A percentile compares a stretch with the other conserved stretches of the same genome.
phyloP scores from a whole-genome alignment of 2,329 filamentous ascomycete species.

The Penicillium sp. region DNA sequence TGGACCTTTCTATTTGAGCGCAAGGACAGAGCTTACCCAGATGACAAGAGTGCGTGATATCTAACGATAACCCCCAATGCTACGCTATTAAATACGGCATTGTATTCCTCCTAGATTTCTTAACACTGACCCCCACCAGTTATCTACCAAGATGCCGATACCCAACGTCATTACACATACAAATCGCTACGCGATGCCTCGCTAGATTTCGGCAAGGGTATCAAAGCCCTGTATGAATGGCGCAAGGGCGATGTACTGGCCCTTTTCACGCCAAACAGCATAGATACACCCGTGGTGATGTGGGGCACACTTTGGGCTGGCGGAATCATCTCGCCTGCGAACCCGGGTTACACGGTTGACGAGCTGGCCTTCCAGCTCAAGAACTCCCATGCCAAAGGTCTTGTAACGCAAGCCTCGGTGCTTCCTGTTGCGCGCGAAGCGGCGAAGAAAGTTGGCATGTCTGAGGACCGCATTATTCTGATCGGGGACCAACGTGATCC shows the following conservation, averaged over 20 bases:
- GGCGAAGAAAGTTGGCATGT: constrained; percentile 66
- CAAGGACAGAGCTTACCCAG: constrained; percentile 62
- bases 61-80: background rate
- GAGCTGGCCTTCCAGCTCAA: constrained; percentile 83
- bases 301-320: constrained; percentile 83
- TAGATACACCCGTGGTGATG: constrained; percentile 74
- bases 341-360: constrained; percentile 78
- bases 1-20: constrained; percentile 76
- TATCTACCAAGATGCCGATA: constrained; percentile 73
- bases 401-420: constrained; percentile 70
- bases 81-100: background rate
- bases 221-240: constrained; percentile 73
- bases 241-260: constrained; percentile 78
- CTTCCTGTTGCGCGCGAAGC: constrained; percentile 66
- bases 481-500: constrained; percentile 64
- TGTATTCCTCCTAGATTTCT: background rate
- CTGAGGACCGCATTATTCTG: constrained; percentile 69
- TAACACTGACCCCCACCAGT: constrained; percentile 51
- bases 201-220: constrained; percentile 73
- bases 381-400: constrained; percentile 69
- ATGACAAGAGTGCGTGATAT: constrained; percentile 63
- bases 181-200: constrained; percentile 63
- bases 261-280: constrained; percentile 79
- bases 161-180: constrained; percentile 67
- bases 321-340: constrained; percentile 77